Evolutionary conservation across 768 basidiomycete genomes (phyloP).

Genomic region (Tylopilus balloui): DNA sequence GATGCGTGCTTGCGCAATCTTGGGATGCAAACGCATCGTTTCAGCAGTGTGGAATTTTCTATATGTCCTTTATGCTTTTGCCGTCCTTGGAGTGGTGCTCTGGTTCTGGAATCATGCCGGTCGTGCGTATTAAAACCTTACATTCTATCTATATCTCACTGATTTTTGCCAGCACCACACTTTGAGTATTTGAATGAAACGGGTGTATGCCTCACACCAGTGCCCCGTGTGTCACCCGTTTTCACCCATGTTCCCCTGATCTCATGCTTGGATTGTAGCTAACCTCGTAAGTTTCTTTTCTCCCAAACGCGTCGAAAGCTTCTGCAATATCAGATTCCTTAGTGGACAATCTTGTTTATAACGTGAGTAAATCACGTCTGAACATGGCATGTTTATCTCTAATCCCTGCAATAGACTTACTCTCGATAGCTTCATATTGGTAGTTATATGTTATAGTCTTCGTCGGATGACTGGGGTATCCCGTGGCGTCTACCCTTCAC

Average conservation of each 20-base stretch:
- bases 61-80: constrained; percentile 11
- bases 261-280: constrained; percentile 5
- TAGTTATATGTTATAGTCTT: constrained; percentile 4
- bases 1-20: constrained; percentile 24
- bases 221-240: constrained; percentile 10
- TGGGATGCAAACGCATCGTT: constrained; percentile 9
- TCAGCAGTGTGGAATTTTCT: background rate
- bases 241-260: background rate
- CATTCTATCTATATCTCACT: background rate
- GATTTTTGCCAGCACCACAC: background rate
- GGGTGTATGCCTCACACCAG: constrained; percentile 9
- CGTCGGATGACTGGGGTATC: background rate
- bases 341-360: constrained; percentile 17
- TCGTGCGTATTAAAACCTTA: background rate
- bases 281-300: constrained; percentile 5
- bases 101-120: background rate
- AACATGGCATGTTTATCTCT: background rate
- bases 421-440: constrained; percentile 14
- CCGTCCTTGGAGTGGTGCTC: background rate
- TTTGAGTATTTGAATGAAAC: constrained; percentile 10
- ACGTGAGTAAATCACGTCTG: constrained; percentile 6
- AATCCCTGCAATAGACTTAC: constrained; percentile 7
- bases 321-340: background rate
- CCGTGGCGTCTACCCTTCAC: background rate
- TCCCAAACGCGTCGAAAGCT: background rate